Evolutionary conservation across 2,329 filamentous ascomycete genomes (phyloP).

Genomic region (Nemania sp.): DNA sequence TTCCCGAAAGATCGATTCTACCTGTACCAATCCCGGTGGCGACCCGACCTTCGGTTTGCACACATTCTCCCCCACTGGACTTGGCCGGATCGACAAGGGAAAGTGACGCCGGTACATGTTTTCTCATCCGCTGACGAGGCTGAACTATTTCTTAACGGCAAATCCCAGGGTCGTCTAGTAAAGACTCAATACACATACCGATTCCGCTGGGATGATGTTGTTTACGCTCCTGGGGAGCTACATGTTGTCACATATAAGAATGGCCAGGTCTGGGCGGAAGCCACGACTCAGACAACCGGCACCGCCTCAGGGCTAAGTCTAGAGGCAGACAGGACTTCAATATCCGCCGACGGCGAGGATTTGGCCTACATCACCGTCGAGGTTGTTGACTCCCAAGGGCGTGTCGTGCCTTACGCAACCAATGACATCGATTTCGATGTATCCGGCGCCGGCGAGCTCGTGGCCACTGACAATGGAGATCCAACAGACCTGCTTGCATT

Average conservation of each 20-base stretch:
- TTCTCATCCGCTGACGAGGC: constrained; percentile 64
- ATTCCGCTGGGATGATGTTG: constrained; percentile 64
- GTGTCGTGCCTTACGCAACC: constrained; percentile 58
- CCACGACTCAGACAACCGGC: constrained; percentile 57
- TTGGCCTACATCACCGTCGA: constrained; percentile 60
- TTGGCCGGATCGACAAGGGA: constrained; percentile 61
- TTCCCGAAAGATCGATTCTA: constrained; percentile 68
- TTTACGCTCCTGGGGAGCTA: constrained; percentile 61
- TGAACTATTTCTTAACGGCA: constrained; percentile 65
- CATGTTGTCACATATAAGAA: constrained; percentile 62
- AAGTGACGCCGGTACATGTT: constrained; percentile 65
- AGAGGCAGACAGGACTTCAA: constrained; percentile 54
- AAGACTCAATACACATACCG: constrained; percentile 57
- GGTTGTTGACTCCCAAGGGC: constrained; percentile 58
- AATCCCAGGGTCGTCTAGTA: constrained; percentile 57
- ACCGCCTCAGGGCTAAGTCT: constrained; percentile 53
- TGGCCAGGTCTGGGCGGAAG: constrained; percentile 60
- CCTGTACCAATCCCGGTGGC: constrained; percentile 66
- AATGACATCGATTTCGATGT: constrained; percentile 59
- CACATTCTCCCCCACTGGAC: constrained; percentile 69
- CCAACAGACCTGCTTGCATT: constrained; percentile 59
- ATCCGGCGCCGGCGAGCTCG: constrained; percentile 58
- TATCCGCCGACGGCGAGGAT: constrained; percentile 58
- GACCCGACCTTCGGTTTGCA: constrained; percentile 59
- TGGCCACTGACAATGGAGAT: constrained; percentile 65